Evolutionary conservation across 1,139 yeast genomes (phyloP), one percentile per base, ranked within the genome.

Genomic region (Zhuliangozyma parablackwelliae): DNA sequence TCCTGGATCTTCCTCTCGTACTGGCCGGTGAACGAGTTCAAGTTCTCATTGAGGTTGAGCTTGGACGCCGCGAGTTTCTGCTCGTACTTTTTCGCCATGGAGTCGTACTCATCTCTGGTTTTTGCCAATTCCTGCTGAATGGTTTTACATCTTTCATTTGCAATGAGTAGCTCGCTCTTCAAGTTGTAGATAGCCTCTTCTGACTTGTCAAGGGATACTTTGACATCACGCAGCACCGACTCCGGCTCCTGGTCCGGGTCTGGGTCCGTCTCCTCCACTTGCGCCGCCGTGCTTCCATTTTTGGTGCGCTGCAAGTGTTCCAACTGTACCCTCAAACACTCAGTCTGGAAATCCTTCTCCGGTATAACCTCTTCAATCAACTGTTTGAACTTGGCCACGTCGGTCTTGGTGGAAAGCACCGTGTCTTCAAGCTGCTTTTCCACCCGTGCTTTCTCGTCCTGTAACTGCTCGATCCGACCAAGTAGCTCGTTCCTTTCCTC

Each of bases 1-100:
- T 65, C 70, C 39, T 62, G 63, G 12, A 65, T 54, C 37, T 58
- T 62, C 38, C 53, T 57, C 29, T 62, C 67, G 36, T 56, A 51
- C 30, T 55, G 61, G 12, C 47, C 39, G 10, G 54, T 49, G 16
- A 54, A 47, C 8, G 55, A 38, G 26, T 47, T 45, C 7, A 58
- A 41, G 30, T 51, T 59, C 13, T 56, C 55, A 9, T 53, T 47
- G 6, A 58, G 45, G 16, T 65, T 68, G 21, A 53, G 43, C 41
- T 59, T 66, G 12, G 57, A 51, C 1, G 51, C 39, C 2, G 51
- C 42, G 9, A 63, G 37, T 35, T 56, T 57, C n/a, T 48, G 44
- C 30, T 63, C 66, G 34, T 51, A 50, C 11, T 42, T 45, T 34
- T 48, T 55, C 2, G 46, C 42, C 23, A 49, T 41, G 0, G 39